phyloP scores from a whole-genome alignment of 768 basidiomycete species.

The Paxillus ammoniavirescens region DNA sequence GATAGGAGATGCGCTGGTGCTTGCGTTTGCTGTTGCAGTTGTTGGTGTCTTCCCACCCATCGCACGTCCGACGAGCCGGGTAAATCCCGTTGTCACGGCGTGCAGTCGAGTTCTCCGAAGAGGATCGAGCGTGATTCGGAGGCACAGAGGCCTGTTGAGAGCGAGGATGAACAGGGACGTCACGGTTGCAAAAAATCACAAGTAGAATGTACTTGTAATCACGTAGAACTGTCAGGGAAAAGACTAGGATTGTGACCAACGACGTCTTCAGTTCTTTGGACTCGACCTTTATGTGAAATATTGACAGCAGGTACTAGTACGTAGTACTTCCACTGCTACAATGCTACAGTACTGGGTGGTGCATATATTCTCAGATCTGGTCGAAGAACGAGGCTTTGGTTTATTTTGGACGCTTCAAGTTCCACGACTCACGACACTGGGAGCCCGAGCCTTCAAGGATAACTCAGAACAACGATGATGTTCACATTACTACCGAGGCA shows the following conservation, averaged over 20 bases:
- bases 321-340: no score
- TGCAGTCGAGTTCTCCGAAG: slow-evolving; percentile 4
- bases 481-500: background rate
- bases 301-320: no score
- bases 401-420: no score
- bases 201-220: background rate
- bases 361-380: no score
- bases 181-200: slow-evolving; percentile 12
- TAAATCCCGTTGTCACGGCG: background rate
- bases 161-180: slow-evolving; percentile 14
- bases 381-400: no score
- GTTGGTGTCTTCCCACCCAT: background rate
- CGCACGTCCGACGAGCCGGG: background rate
- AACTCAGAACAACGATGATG: background rate
- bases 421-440: no score
- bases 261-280: no score
- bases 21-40: background rate
- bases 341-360: no score
- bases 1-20: slow-evolving; percentile 21
- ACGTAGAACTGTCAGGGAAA: no score
- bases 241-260: no score
- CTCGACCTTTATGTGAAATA: no score
- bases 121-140: background rate
- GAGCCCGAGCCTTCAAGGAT: background rate
- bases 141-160: slow-evolving; percentile 31